phyloP scores from a whole-genome alignment of 2,329 filamentous ascomycete species.

The Phaeosphaeriaceae sp. region DNA sequence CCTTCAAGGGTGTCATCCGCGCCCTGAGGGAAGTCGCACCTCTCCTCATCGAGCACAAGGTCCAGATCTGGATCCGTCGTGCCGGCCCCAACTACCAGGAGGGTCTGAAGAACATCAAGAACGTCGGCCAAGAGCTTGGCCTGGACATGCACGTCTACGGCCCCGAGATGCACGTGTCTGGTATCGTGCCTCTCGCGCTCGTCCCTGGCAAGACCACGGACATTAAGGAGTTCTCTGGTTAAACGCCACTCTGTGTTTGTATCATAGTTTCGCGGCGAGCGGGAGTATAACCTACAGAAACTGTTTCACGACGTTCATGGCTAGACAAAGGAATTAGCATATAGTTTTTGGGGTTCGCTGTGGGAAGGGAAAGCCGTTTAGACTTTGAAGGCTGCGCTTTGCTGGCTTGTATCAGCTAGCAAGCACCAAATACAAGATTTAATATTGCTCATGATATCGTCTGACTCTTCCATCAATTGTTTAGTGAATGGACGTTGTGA shows the following conservation, averaged over 20 bases:
- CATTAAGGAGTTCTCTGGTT: conserved; percentile 68
- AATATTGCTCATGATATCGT: not conserved
- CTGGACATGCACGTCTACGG: conserved; percentile 93
- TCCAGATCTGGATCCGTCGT: conserved; percentile 93
- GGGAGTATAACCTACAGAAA: conserved; percentile 12
- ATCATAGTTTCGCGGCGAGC: conserved; percentile 27
- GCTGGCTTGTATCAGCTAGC: not conserved
- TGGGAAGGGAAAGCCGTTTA: not conserved
- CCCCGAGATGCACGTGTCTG: conserved; percentile 86
- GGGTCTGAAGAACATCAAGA: conserved; percentile 99
- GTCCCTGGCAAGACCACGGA: conserved; percentile 65
- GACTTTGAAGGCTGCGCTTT: not conserved
- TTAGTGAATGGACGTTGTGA: too few relatives aligned
- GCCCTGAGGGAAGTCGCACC: conserved; percentile 90
- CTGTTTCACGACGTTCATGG: conserved; percentile 33
- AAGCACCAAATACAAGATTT: not conserved
- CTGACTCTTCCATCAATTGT: not conserved
- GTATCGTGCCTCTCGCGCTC: conserved; percentile 93
- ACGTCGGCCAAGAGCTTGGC: conserved; percentile 89
- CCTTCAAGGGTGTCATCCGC: conserved; percentile 99
- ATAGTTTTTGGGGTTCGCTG: not conserved
- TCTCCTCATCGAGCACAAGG: conserved; percentile 91
- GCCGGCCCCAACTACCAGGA: conserved; percentile 99
- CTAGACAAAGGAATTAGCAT: conserved; percentile 40
- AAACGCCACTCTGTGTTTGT: conserved; percentile 38